Conservation (phyloP, 208 protist genomes). For the Sergeia podlipaevii region DNA sequence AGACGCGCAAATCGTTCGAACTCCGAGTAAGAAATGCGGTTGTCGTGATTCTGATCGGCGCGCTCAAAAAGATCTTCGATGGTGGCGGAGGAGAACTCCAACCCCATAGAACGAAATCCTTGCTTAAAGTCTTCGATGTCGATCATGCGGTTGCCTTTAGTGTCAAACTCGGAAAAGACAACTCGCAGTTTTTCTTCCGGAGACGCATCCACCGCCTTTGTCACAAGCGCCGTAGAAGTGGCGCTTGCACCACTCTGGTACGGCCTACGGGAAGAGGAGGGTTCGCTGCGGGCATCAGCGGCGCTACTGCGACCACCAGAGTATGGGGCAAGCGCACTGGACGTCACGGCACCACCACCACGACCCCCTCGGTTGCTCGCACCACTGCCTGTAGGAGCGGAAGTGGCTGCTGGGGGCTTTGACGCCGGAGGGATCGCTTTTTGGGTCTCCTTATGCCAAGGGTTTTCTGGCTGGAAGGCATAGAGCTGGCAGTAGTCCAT, state of each 20-base stretch:
- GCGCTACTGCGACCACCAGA: slow-evolving; percentile 47
- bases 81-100: slow-evolving; percentile 85
- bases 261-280: slow-evolving; percentile 29
- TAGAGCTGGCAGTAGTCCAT: slow-evolving; percentile 86
- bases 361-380: background rate
- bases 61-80: slow-evolving; percentile 89
- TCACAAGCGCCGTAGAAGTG: slow-evolving; percentile 49
- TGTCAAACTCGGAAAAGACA: slow-evolving; percentile 87
- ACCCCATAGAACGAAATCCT: slow-evolving; percentile 75
- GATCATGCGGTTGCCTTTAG: slow-evolving; percentile 68
- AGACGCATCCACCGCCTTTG: slow-evolving; percentile 43
- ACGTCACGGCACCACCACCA: slow-evolving; percentile 17
- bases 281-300: slow-evolving; percentile 12
- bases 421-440: slow-evolving; percentile 82
- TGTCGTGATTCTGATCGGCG: slow-evolving; percentile 79
- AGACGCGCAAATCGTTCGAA: slow-evolving; percentile 86
- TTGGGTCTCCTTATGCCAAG: slow-evolving; percentile 90
- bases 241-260: slow-evolving; percentile 10
- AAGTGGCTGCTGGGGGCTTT: slow-evolving; percentile 46
- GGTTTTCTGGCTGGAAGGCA: slow-evolving; percentile 87
- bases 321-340: slow-evolving; percentile 57
- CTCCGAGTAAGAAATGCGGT: slow-evolving; percentile 81
- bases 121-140: slow-evolving; percentile 80
- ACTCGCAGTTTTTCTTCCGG: slow-evolving; percentile 87
- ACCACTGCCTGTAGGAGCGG: slow-evolving; percentile 14